These are phyloP conservation scores for Zoysia japonica DNA, from an alignment of 176 grass and related monocot species.

Conservation along the genomic window DNA sequence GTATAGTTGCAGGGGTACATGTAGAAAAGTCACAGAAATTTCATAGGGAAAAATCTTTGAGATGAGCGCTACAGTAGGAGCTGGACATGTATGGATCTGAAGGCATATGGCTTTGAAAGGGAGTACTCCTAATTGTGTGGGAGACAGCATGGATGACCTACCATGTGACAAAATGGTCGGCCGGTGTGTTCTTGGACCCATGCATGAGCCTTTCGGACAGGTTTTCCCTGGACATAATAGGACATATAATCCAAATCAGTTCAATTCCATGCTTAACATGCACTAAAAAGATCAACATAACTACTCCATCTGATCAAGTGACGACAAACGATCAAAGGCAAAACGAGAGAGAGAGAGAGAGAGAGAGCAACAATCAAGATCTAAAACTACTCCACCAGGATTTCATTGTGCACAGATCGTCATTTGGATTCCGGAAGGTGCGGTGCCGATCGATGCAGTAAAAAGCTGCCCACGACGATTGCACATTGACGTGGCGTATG, in stretches of 20 bases:
- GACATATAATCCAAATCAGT: constrained; percentile 24
- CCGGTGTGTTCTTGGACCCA: neutral
- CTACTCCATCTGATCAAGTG: neutral
- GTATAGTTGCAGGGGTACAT: too few species aligned
- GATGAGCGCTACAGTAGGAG: too few species aligned
- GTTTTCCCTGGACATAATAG: neutral
- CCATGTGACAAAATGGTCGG: constrained; percentile 21
- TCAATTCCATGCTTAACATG: neutral
- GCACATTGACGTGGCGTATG: constrained; percentile 15
- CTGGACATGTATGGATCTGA: neutral
- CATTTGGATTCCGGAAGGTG: constrained; percentile 32
- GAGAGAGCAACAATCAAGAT: neutral
- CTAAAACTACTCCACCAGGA: neutral
- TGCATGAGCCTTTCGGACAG: neutral
- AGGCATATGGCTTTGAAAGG: neutral
- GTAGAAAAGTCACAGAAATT: neutral
- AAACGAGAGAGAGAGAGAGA: neutral
- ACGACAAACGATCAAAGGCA: neutral
- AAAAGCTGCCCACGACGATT: constrained; percentile 17
- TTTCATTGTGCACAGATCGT: neutral
- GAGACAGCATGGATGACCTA: neutral
- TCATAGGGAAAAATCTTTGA: neutral
- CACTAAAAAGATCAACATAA: neutral
- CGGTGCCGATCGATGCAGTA: neutral
- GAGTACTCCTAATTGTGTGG: neutral